A percentile compares a stretch with the other conserved stretches of the same genome.
phyloP scores from a whole-genome alignment of 2,329 filamentous ascomycete genomes.

The Pezicula rhizophila region DNA sequence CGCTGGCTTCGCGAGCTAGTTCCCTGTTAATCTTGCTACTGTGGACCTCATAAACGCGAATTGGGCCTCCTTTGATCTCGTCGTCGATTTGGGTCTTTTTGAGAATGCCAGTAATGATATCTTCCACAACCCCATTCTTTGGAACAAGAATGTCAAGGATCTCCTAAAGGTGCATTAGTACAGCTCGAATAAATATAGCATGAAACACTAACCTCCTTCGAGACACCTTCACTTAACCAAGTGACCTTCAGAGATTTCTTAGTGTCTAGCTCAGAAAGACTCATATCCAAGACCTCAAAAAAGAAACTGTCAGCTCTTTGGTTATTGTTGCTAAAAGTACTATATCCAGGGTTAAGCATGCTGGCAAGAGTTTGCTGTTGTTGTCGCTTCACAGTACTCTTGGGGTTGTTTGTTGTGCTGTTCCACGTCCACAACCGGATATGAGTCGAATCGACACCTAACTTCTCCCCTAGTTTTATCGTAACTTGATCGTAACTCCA shows the following conservation, averaged over 20 bases:
- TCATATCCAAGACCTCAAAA: conserved; percentile 93
- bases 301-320: conserved; percentile 75
- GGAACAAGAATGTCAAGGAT: conserved; percentile 76
- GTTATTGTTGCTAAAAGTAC: conserved; percentile 61
- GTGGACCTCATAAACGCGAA: conserved; percentile 79
- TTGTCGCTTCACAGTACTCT: conserved; percentile 69
- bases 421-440: conserved; percentile 88
- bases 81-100: conserved; percentile 77
- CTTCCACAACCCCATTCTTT: conserved; percentile 75
- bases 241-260: conserved; percentile 81
- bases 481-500: conserved; percentile 85
- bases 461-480: conserved; percentile 71
- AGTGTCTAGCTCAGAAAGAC: conserved; percentile 84
- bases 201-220: conserved; percentile 67
- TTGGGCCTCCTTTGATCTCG: conserved; percentile 60
- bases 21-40: conserved; percentile 79
- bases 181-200: conserved; percentile 6
- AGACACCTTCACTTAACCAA: conserved; percentile 83
- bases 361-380: conserved; percentile 61
- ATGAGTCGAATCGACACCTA: conserved; percentile 77
- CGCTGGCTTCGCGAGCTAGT: conserved; percentile 61
- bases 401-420: conserved; percentile 67
- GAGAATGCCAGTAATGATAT: conserved; percentile 69
- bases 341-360: conserved; percentile 72
- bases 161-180: conserved; percentile 48